phyloP scores from a whole-genome alignment of 1,284 basidiomycete genomes.

The Rhodofomes roseus region DNA sequence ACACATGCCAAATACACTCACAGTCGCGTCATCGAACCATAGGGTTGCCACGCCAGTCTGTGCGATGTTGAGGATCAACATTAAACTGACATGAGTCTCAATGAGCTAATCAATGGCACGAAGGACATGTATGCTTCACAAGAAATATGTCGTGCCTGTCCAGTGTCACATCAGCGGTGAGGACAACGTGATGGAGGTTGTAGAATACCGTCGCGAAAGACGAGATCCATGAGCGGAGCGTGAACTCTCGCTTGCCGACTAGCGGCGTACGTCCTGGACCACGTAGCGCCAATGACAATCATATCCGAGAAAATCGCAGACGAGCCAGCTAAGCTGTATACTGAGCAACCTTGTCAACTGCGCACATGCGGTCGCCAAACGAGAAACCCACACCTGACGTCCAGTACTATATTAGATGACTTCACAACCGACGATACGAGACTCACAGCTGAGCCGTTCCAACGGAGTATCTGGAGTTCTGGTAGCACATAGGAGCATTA shows the following conservation, averaged over 20 bases:
- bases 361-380: neutral
- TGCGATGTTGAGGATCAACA: neutral
- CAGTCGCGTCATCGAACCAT: neutral
- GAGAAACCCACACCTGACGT: neutral
- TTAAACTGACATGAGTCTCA: neutral
- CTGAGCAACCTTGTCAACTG: neutral
- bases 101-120: neutral
- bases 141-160: slow-evolving; percentile 1
- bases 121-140: neutral
- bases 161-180: neutral
- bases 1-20: neutral
- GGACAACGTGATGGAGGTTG: neutral
- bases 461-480: neutral
- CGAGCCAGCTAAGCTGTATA: neutral
- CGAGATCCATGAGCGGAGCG: neutral
- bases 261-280: neutral
- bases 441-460: neutral
- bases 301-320: neutral
- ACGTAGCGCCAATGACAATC: neutral
- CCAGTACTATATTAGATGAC: neutral
- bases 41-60: neutral
- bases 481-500: neutral
- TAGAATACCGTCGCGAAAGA: neutral
- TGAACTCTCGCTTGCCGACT: neutral
- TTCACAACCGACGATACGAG: too few relatives aligned